Base-by-base conservation (phyloP, 2,329 filamentous ascomycete species). In the Herpotrichia juniperi region DNA sequence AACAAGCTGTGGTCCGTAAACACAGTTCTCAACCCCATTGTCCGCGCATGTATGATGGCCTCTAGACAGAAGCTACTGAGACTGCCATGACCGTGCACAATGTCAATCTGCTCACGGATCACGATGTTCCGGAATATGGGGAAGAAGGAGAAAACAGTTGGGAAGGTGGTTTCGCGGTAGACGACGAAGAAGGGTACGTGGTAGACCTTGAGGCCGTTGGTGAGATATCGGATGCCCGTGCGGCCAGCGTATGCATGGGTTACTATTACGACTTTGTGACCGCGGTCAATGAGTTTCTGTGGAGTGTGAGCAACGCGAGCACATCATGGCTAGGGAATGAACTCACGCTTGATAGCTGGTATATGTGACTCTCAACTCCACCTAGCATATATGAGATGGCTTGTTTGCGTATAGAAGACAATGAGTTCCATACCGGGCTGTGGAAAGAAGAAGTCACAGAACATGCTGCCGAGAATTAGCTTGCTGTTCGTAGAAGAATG, bases 391-490 rank as follows among this genome's bases (percentile, higher is more conserved):
- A 63, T 67, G 46, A 71, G 66, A 59, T 43, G 51, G n/a, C 11
- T 46, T 32, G 40, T 30, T 21, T 30, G 24, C 21, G 30, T n/a
- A 35, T 48, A 34, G 42, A 22, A 12, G 12, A 21, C 22, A n/a
- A n/a, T 31, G 4, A 16, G 25, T 42, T 10, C 19, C 74, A 47
- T 71, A 81, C 81, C 93, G 46, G 94, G 93, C 69, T 97, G 93
- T 12, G 94, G 94, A 72, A 96, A 99, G 87, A 99, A 99, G 83
- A 96, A 97, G 81, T 99, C 94, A 83, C 93, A 93, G 74, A 97
- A 90, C 94, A 99, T 99, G 53, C 84, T 87, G 61, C 11, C 50
- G 22, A 11, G n/a, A 9, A 52, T 74, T 49, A 72, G 26, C 11
- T 35, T 42, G 22, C 30, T 24, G 9, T 8, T 26, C 16, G 19